Conservation (phyloP, 148 eudicot genomes). For the Persicaria maculosa region DNA sequence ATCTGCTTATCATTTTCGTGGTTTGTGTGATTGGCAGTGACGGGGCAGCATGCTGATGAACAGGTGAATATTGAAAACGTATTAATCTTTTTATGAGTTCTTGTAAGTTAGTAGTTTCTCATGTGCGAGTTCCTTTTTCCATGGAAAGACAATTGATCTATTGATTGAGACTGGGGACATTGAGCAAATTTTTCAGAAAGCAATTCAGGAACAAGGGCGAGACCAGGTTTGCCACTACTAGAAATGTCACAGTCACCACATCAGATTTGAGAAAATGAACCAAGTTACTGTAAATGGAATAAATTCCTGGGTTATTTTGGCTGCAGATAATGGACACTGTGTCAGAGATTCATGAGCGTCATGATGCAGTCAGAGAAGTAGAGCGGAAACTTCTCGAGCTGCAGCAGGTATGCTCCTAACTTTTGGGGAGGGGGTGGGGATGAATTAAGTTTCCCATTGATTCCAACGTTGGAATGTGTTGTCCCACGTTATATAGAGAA, state of each 20-base stretch:
- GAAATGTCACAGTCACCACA: not conserved
- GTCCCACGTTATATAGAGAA: too few species aligned
- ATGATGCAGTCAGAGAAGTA: slow-evolving; percentile 83
- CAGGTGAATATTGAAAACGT: slow-evolving; percentile 42
- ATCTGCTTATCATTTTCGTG: slow-evolving; percentile 14
- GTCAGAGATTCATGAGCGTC: slow-evolving; percentile 96
- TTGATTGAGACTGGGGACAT: slow-evolving; percentile 94
- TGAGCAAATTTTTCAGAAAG: slow-evolving; percentile 88
- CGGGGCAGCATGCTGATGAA: slow-evolving; percentile 84
- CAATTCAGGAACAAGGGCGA: slow-evolving; percentile 91
- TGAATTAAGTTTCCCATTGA: not conserved
- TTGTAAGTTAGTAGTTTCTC: slow-evolving; percentile 5
- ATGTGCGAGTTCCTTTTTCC: slow-evolving; percentile 3
- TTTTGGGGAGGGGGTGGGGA: too few species aligned
- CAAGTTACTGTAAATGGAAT: not conserved
- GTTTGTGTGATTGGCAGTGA: slow-evolving; percentile 39
- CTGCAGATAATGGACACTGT: slow-evolving; percentile 78
- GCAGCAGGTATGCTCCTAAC: slow-evolving; percentile 75
- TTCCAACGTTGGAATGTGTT: too few species aligned
- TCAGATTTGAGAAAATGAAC: not conserved
- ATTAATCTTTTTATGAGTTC: not conserved
- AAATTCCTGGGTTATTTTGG: slow-evolving; percentile 4
- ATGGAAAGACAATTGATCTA: slow-evolving; percentile 65
- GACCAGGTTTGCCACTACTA: slow-evolving; percentile 59
- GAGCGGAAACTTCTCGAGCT: slow-evolving; percentile 89